A percentile compares a stretch with the other conserved stretches of the same genome.
These are phyloP conservation scores for Mercurialis annua DNA, from an alignment of 345 rosid genomes.

Conservation along the genomic window DNA sequence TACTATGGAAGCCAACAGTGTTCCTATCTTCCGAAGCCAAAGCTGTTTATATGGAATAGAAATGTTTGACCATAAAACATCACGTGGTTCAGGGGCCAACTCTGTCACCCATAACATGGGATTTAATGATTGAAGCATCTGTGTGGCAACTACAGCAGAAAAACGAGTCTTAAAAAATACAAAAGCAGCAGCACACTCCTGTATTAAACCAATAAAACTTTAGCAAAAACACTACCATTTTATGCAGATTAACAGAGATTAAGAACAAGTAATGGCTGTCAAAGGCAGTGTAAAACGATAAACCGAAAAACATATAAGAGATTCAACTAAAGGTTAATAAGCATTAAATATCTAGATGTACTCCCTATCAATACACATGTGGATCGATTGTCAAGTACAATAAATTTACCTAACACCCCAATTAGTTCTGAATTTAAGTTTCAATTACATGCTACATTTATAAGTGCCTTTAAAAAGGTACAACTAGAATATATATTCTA, in stretches of 20 bases:
- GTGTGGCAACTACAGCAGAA: constrained; percentile 76
- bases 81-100: constrained; percentile 89
- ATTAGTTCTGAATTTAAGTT: no score
- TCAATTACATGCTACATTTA: no score
- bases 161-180: constrained; percentile 88
- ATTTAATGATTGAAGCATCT: constrained; percentile 76
- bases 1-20: constrained; percentile 53
- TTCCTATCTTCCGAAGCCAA: constrained; percentile 78
- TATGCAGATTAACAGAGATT: neutral
- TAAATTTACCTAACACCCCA: no score
- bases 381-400: no score
- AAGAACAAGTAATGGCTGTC: neutral
- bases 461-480: neutral
- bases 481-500: no score
- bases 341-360: no score
- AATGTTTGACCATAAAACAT: constrained; percentile 88
- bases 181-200: constrained; percentile 91
- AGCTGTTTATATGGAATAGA: constrained; percentile 72
- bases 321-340: no score
- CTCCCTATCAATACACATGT: no score
- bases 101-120: constrained; percentile 95
- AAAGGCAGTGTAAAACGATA: no score
- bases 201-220: constrained; percentile 13
- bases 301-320: no score
- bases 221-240: neutral